phyloP scores from a whole-genome alignment of 179 eudicot genomes.

The Heliamphora pulchella region DNA sequence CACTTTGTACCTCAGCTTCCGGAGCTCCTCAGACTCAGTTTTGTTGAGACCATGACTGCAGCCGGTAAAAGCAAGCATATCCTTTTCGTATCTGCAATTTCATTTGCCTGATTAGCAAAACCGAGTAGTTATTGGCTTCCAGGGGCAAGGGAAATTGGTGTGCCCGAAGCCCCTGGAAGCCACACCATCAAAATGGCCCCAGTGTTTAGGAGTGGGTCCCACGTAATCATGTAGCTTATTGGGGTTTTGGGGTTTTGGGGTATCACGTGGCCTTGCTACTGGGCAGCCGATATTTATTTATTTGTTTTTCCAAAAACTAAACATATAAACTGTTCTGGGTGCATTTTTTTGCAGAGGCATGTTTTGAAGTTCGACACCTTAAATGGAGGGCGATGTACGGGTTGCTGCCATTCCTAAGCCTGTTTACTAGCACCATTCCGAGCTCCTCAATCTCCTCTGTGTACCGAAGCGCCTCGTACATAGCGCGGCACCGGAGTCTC shows the following conservation, averaged over 20 bases:
- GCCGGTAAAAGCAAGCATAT: slow-evolving; percentile 56
- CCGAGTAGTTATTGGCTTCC: neutral
- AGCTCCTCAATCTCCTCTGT: slow-evolving; percentile 45
- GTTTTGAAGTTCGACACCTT: slow-evolving; percentile 33
- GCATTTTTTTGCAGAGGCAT: neutral
- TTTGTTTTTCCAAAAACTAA: too few relatives aligned
- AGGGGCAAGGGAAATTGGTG: too few relatives aligned
- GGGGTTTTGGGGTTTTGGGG: too few relatives aligned
- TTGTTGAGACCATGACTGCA: slow-evolving; percentile 40
- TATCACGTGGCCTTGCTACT: too few relatives aligned
- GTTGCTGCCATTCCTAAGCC: slow-evolving; percentile 29
- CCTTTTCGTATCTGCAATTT: slow-evolving; percentile 46
- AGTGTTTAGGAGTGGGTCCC: too few relatives aligned
- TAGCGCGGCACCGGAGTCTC: slow-evolving; percentile 61
- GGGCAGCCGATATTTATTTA: too few relatives aligned
- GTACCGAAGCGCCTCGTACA: slow-evolving; percentile 55
- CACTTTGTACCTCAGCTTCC: slow-evolving; percentile 29
- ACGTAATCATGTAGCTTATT: too few relatives aligned
- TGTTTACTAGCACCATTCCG: slow-evolving; percentile 36
- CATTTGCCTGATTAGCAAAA: neutral
- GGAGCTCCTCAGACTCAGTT: slow-evolving; percentile 37
- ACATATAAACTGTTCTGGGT: too few relatives aligned
- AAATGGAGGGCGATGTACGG: slow-evolving; percentile 65
- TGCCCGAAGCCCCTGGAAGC: too few relatives aligned
- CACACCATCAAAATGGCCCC: too few relatives aligned